Percentiles rank a stretch among this genome's conserved stretches.
These are phyloP conservation scores for Fraxinus angustifolia DNA, from an alignment of 305 asterid species.

Conservation along the genomic window DNA sequence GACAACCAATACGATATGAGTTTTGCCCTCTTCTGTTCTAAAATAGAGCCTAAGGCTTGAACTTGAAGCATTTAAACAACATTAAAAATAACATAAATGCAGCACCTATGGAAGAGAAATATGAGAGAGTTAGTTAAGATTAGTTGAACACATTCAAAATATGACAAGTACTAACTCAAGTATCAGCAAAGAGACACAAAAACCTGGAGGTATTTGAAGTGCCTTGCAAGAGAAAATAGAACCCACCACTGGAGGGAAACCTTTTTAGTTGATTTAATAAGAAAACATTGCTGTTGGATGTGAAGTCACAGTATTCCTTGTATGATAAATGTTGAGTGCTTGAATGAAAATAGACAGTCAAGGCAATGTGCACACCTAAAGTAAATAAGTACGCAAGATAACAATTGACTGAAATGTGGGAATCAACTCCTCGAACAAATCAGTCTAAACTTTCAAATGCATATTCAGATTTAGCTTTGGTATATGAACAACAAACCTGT, in stretches of 20 bases:
- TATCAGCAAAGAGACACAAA: not conserved
- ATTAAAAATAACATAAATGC: not conserved
- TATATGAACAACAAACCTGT: constrained; percentile 54
- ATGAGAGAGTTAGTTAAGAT: not conserved
- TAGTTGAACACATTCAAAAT: not conserved
- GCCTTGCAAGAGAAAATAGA: not conserved
- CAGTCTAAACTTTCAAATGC: not conserved
- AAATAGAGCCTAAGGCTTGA: not conserved
- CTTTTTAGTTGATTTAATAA: not conserved
- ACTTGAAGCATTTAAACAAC: not conserved
- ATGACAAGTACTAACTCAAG: not conserved
- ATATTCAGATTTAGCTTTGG: not conserved
- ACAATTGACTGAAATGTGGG: not conserved
- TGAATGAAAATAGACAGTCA: not conserved
- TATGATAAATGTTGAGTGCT: not conserved
- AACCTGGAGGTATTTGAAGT: not conserved
- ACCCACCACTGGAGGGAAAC: not conserved
- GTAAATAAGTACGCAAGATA: not conserved
- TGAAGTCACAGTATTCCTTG: not conserved
- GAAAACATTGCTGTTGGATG: not conserved
- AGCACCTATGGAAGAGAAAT: not conserved
- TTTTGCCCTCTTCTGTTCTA: not conserved
- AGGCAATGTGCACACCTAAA: not conserved
- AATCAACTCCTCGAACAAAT: not conserved
- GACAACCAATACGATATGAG: not conserved